Conservation (phyloP, 1,139 yeast genomes). For the Zygosaccharomyces pseudobailii region DNA sequence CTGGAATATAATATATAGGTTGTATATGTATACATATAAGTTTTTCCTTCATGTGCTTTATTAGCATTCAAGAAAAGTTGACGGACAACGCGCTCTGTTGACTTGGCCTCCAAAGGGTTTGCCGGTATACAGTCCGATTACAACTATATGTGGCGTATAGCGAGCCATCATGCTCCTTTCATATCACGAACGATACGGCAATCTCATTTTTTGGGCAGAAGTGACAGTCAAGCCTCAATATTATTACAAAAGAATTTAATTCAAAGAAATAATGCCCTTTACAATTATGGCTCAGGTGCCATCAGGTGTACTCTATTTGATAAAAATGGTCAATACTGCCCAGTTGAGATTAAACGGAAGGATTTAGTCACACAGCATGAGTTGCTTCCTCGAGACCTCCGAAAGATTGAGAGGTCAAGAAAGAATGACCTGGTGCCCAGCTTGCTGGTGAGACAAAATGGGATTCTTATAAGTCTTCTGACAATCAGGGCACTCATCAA, state of each 20-base stretch:
- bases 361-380: constrained; percentile 38
- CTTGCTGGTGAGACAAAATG: constrained; percentile 56
- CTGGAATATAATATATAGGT: constrained; percentile 13
- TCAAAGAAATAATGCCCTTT: constrained; percentile 34
- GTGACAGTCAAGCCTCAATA: constrained; percentile 24
- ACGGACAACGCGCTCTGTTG: neutral
- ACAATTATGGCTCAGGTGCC: constrained; percentile 31
- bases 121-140: too few species aligned
- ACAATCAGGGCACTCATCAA: constrained; percentile 69
- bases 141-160: neutral
- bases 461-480: constrained; percentile 59
- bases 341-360: constrained; percentile 55
- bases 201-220: neutral
- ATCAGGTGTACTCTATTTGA: constrained; percentile 59
- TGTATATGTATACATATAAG: neutral
- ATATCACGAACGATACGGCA: neutral
- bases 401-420: constrained; percentile 59
- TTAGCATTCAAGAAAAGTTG: neutral
- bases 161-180: neutral
- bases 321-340: constrained; percentile 47
- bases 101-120: too few species aligned
- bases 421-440: constrained; percentile 54
- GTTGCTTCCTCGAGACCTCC: constrained; percentile 37
- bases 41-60: neutral
- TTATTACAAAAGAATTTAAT: constrained; percentile 37